phyloP scores from a whole-genome alignment of 352 stramenopile genomes.

The Phytophthora podocarpi region DNA sequence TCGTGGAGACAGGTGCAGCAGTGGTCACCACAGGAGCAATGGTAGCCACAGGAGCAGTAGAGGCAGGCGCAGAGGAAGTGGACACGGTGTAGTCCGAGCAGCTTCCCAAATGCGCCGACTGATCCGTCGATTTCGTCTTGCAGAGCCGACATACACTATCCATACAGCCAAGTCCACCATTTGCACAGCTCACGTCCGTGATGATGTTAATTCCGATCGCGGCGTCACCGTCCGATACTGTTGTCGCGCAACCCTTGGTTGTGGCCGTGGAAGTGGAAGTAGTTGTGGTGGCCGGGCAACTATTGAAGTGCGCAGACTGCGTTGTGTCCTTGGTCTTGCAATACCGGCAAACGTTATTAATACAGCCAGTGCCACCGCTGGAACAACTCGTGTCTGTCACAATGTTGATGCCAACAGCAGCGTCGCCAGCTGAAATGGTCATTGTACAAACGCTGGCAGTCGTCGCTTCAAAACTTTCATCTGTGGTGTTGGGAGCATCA shows the following conservation, averaged over 20 bases:
- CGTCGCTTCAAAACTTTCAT: constrained; percentile 3
- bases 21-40: background rate
- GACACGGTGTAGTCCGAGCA: constrained; percentile 14
- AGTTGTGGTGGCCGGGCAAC: constrained; percentile 10
- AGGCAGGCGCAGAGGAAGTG: background rate
- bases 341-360: constrained; percentile 18
- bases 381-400: constrained; percentile 23
- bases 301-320: constrained; percentile 22
- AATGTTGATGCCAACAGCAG: constrained; percentile 34
- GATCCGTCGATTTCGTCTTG: constrained; percentile 24
- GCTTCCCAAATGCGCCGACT: constrained; percentile 28
- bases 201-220: constrained; percentile 32
- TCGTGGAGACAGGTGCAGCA: constrained; percentile 2
- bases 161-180: constrained; percentile 35
- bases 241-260: constrained; percentile 3
- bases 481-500: too few relatives aligned
- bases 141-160: constrained; percentile 31
- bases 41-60: background rate
- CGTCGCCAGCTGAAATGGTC: constrained; percentile 17
- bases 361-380: constrained; percentile 22
- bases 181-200: constrained; percentile 28
- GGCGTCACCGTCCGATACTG: constrained; percentile 25
- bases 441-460: constrained; percentile 13
- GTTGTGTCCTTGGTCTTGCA: constrained; percentile 17
- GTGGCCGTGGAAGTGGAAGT: background rate